Conservation (phyloP, 176 grass and related monocot species). For the Eragrostis nindensis region DNA sequence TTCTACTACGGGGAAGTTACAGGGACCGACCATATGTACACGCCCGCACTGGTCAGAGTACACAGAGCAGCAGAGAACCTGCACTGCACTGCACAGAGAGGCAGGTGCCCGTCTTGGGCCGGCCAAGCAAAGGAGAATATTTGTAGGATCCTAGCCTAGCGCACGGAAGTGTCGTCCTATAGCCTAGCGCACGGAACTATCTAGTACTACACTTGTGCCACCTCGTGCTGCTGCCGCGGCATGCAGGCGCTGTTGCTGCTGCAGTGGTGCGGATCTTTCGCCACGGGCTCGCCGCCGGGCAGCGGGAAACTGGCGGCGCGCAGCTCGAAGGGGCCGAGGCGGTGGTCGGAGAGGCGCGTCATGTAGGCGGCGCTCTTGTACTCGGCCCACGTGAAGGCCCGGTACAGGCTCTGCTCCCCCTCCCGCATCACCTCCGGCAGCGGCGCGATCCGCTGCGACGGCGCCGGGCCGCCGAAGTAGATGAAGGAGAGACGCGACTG, state of each 20-base stretch:
- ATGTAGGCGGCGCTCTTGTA: conserved; percentile 67
- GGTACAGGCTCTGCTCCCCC: conserved; percentile 68
- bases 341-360: conserved; percentile 63
- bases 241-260: neutral
- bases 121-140: neutral
- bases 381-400: conserved; percentile 90
- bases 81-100: neutral
- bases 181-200: too few relatives aligned
- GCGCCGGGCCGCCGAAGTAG: conserved; percentile 72
- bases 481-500: conserved; percentile 71
- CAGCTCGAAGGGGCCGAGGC: conserved; percentile 72
- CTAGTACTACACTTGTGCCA: neutral
- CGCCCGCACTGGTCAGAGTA: neutral
- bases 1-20: conserved; percentile 5
- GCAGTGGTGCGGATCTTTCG: neutral
- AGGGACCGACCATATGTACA: conserved; percentile 14
- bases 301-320: neutral
- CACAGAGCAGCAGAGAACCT: neutral
- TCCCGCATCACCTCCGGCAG: conserved; percentile 61
- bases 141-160: too few relatives aligned
- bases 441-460: conserved; percentile 58
- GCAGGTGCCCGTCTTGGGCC: conserved; percentile 16
- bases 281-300: neutral
- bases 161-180: too few relatives aligned
- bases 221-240: neutral